Conservation (phyloP, 1,284 basidiomycete genomes). For the Blastosporella zonata region DNA sequence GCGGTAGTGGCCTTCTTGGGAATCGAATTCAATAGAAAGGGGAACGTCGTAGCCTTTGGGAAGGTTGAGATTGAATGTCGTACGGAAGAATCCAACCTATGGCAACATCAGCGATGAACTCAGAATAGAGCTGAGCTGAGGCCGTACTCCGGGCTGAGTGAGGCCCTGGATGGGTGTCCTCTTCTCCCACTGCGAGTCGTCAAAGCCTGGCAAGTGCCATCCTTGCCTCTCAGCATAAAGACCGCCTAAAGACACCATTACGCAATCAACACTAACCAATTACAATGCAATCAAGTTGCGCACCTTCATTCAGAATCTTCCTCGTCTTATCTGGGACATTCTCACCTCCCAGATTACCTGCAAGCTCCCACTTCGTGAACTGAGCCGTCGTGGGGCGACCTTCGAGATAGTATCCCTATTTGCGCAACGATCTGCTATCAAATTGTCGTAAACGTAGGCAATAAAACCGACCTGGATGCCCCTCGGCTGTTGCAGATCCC, state of each 20-base stretch:
- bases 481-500: constrained; percentile 20
- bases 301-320: constrained; percentile 20
- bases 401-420: constrained; percentile 19
- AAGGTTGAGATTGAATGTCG: constrained; percentile 15
- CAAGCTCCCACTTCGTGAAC: constrained; percentile 17
- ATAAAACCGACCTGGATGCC: constrained; percentile 16
- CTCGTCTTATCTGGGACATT: constrained; percentile 18
- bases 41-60: constrained; percentile 16
- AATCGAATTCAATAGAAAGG: constrained; percentile 15
- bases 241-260: constrained; percentile 10
- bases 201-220: constrained; percentile 25
- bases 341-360: constrained; percentile 17
- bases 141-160: constrained; percentile 16
- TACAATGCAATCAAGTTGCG: not conserved
- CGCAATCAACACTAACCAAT: too few relatives aligned
- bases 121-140: not conserved
- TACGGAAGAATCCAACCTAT: constrained; percentile 21
- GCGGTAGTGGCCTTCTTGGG: constrained; percentile 13
- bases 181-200: constrained; percentile 19
- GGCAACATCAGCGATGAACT: not conserved
- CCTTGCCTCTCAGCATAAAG: constrained; percentile 20
- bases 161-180: constrained; percentile 18
- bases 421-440: too few relatives aligned
- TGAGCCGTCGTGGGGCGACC: constrained; percentile 12
- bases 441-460: not conserved